Evolutionary conservation across 1,284 basidiomycete species (phyloP).

Genomic region (Melampsora americana): DNA sequence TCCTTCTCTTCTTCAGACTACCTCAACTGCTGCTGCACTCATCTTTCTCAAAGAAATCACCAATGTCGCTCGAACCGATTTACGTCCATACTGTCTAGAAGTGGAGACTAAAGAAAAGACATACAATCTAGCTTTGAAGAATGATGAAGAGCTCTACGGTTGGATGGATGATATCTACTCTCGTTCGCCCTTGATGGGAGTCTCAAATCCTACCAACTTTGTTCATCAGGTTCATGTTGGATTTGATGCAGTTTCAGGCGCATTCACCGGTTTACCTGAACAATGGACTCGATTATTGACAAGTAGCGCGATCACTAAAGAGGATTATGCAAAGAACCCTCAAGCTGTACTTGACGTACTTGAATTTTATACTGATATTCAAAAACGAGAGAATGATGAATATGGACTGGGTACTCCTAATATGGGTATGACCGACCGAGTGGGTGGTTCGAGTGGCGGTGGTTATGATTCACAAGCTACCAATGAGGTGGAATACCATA

Average conservation of each 20-base stretch:
- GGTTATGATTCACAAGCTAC: slow-evolving; percentile 46
- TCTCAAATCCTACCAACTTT: slow-evolving; percentile 91
- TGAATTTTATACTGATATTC: slow-evolving; percentile 96
- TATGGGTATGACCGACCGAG: slow-evolving; percentile 33
- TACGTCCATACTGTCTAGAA: slow-evolving; percentile 85
- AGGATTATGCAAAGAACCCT: slow-evolving; percentile 94
- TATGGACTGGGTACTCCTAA: slow-evolving; percentile 57
- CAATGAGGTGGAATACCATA: too few relatives aligned
- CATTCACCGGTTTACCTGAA: slow-evolving; percentile 91
- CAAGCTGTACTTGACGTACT: slow-evolving; percentile 96
- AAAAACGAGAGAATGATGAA: slow-evolving; percentile 82
- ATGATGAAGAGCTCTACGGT: slow-evolving; percentile 89
- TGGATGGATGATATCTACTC: slow-evolving; percentile 97
- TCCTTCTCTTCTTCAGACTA: slow-evolving; percentile 58
- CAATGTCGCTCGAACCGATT: slow-evolving; percentile 82
- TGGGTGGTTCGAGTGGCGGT: slow-evolving; percentile 3
- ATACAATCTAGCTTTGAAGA: slow-evolving; percentile 79
- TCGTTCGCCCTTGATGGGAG: slow-evolving; percentile 85
- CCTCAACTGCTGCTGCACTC: slow-evolving; percentile 64
- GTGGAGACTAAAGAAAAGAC: slow-evolving; percentile 74
- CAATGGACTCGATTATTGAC: slow-evolving; percentile 95
- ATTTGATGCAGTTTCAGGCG: slow-evolving; percentile 88
- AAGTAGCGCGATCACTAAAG: slow-evolving; percentile 92
- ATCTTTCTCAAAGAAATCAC: slow-evolving; percentile 74
- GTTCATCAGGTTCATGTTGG: slow-evolving; percentile 98